Conservation (phyloP, 805 yeast species). For the Kazachstania bromeliacearum region DNA sequence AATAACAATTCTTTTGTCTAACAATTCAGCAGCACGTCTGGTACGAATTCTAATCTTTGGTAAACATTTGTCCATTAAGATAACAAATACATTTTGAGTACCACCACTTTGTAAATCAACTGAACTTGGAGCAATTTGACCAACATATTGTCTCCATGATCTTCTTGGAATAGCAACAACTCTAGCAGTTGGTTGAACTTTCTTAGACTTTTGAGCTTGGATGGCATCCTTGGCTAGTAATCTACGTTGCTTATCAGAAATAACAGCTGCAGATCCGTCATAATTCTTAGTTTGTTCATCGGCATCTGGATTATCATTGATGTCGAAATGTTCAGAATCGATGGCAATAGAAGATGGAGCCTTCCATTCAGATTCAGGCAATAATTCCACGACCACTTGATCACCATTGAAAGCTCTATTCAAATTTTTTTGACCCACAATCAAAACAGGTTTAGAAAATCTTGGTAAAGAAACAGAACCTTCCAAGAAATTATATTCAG, state of each 20-base stretch:
- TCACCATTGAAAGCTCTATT: constrained; percentile 93
- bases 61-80: constrained; percentile 78
- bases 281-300: constrained; percentile 32
- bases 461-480: constrained; percentile 67
- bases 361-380: constrained; percentile 83
- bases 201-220: constrained; percentile 41
- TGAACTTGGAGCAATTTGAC: constrained; percentile 76
- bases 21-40: constrained; percentile 68
- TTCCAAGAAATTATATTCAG: constrained; percentile 81
- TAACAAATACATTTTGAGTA: constrained; percentile 69
- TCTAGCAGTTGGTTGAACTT: constrained; percentile 83
- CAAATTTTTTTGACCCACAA: constrained; percentile 73
- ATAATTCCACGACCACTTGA: constrained; percentile 77
- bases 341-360: constrained; percentile 70
- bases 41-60: constrained; percentile 85
- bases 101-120: constrained; percentile 53
- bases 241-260: constrained; percentile 39
- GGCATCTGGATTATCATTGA: constrained; percentile 50
- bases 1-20: constrained; percentile 86
- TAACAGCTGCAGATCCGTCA: constrained; percentile 40
- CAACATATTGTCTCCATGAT: constrained; percentile 94
- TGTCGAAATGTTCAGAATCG: constrained; percentile 61
- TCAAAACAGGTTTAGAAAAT: constrained; percentile 70
- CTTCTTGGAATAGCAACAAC: constrained; percentile 83
- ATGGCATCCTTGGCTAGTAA: constrained; percentile 71